Base-by-base conservation (phyloP, 2,329 filamentous ascomycete genomes). In the Acrocalymma vagum region DNA sequence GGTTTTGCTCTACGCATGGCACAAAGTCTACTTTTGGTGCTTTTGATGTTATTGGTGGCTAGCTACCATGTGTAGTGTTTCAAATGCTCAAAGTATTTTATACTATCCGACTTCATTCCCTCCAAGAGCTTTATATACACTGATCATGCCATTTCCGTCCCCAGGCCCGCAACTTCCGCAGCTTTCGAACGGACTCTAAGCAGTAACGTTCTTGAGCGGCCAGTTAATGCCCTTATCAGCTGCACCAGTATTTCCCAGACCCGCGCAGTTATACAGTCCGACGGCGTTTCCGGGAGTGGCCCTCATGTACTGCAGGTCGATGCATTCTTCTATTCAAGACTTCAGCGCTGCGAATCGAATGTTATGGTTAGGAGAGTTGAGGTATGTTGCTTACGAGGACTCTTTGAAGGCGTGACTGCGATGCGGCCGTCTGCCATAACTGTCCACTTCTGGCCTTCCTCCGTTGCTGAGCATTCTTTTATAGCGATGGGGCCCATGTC, bases 141-240 rank as follows among this genome's bases (percentile, higher is more conserved):
- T n/a, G n/a, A n/a, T n/a, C n/a, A n/a, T n/a, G n/a, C n/a, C n/a
- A n/a, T n/a, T n/a, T n/a, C n/a, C n/a, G n/a, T n/a, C n/a, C n/a
- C n/a, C n/a, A n/a, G n/a, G n/a, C n/a, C n/a, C n/a, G n/a, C n/a
- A n/a, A n/a, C n/a, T n/a, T n/a, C n/a, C n/a, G n/a, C n/a, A n/a
- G n/a, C n/a, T n/a, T n/a, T n/a, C n/a, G n/a, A n/a, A n/a, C n/a
- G n/a, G n/a, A n/a, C n/a, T n/a, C n/a, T n/a, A n/a, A n/a, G n/a
- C n/a, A 38, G 56, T 53, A 20, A 42, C 60, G 44, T 65, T 56
- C 18, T 40, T 30, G 20, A 63, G 40, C n/a, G 62, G 63, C 63
- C 63, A 66, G 30, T 66, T 66, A 17, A 66, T 62, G 1, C 63
- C 63, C 46, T 67, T 67, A 30, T 67, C 63, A 35, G 49, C 52